Evolutionary conservation across 176 grass and related monocot species (phyloP).

Genomic region (Oryza brachyantha): DNA sequence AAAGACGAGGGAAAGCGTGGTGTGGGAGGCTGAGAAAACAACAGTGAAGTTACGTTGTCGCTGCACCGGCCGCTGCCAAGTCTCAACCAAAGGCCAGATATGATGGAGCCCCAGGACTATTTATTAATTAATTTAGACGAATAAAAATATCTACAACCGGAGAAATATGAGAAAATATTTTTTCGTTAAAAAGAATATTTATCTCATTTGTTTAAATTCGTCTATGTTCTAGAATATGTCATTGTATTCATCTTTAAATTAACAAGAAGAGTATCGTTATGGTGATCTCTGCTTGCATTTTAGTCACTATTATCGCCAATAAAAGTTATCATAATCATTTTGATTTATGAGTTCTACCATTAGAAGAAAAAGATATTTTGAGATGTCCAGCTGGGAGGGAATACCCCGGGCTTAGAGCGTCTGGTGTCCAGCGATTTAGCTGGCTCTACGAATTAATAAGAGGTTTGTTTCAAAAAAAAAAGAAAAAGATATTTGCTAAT

Average conservation of each 20-base stretch:
- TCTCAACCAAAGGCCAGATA: neutral
- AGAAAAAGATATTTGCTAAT: too few species aligned
- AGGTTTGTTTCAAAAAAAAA: too few species aligned
- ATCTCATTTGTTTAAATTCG: neutral
- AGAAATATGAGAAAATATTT: neutral
- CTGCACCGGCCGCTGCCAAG: neutral
- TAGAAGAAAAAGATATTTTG: too few species aligned
- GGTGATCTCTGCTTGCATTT: too few species aligned
- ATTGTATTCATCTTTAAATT: neutral
- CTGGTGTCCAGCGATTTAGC: too few species aligned
- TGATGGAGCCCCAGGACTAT: neutral
- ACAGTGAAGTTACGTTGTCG: neutral
- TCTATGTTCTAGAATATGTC: neutral
- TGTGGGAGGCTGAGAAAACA: neutral
- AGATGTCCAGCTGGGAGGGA: too few species aligned
- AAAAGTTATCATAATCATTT: too few species aligned
- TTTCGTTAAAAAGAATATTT: neutral
- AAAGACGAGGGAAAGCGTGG: neutral
- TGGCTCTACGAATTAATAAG: too few species aligned
- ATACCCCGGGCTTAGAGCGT: too few species aligned
- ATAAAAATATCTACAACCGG: neutral
- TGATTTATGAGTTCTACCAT: too few species aligned
- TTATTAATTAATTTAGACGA: neutral
- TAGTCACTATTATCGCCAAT: too few species aligned
- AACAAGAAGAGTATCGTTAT: too few species aligned